Base-by-base conservation (phyloP, 108 stramenopile species). In the Ochromonas danica region DNA sequence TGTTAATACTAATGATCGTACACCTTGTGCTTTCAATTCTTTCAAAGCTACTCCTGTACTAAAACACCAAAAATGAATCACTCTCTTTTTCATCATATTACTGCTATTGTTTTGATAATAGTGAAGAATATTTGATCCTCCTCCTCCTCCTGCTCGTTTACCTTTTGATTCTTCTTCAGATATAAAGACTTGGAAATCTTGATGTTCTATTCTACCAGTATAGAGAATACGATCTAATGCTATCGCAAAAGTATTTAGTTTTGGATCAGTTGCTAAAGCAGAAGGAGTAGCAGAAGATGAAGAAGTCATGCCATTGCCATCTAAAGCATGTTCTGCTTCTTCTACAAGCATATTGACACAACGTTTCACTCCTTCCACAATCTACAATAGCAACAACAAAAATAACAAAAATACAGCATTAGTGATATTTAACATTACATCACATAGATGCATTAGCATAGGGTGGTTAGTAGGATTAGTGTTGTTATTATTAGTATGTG, bases 41-140 rank as follows among this genome's bases (percentile, higher is more conserved):
- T 91, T 80, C 91, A 99, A 91, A 0, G 96, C 96, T 10, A 98
- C 85, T 1, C 93, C 90, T 0, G 98, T 94, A 28, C 95, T 92
- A 83, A 99, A 97, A 85, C 97, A 98, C 96, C 97, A 98, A 80
- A 93, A 99, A 38, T 90, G 89, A 22, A 99, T 81, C 43, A 85
- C 81, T 30, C 90, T 93, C 41, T 75, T 75, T 36, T 75, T 75
- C 40, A 6, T 25, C 3, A 28, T 25, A 6, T 33, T 35, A 36
- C 6, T 36, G 63, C 3, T 31, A 67, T 33, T 36, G 31, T 67
- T 67, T 36, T 22, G 31, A 33, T 31, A 51, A n/a, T n/a, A n/a
- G n/a, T n/a, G n/a, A n/a, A n/a, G n/a, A n/a, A n/a, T n/a, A n/a
- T n/a, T n/a, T n/a, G n/a, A n/a, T n/a, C n/a, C n/a, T n/a, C n/a